Conservation (phyloP, 306 rosid genomes). For the Gillenia trifoliata region DNA sequence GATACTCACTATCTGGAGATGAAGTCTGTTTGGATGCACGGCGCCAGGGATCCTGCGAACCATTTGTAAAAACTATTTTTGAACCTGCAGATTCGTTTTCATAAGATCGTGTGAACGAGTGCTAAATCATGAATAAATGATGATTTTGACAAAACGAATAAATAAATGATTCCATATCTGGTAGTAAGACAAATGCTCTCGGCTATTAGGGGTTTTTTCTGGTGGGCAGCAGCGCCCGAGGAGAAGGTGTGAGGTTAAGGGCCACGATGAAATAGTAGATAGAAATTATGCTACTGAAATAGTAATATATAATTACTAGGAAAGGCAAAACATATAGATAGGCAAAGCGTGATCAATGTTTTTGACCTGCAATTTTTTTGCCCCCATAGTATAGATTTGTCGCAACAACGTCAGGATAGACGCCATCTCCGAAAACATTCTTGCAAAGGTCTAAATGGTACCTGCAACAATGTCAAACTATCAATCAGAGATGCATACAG, state of each 20-base stretch:
- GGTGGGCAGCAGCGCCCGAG: neutral
- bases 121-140: neutral
- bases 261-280: neutral
- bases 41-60: slow-evolving; percentile 99
- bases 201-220: too few species aligned
- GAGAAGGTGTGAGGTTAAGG: neutral
- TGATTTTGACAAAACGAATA: neutral
- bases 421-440: slow-evolving; percentile 80
- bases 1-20: slow-evolving; percentile 71
- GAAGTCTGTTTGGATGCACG: slow-evolving; percentile 82
- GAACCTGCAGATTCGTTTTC: slow-evolving; percentile 54
- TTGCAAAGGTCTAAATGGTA: slow-evolving; percentile 95
- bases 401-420: slow-evolving; percentile 70
- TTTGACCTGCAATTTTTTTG: slow-evolving; percentile 69
- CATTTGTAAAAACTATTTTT: slow-evolving; percentile 77
- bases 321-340: neutral
- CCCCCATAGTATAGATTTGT: slow-evolving; percentile 91
- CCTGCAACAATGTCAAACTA: slow-evolving; percentile 35
- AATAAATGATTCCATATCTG: neutral
- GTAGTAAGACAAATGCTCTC: neutral
- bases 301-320: neutral
- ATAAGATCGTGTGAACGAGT: slow-evolving; percentile 13
- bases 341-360: slow-evolving; percentile 10
- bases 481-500: slow-evolving; percentile 10
- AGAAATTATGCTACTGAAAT: neutral